Percentiles rank a stretch among this genome's conserved stretches.
phyloP scores from a whole-genome alignment of 768 basidiomycete genomes.

The Lactifluus pinguis region DNA sequence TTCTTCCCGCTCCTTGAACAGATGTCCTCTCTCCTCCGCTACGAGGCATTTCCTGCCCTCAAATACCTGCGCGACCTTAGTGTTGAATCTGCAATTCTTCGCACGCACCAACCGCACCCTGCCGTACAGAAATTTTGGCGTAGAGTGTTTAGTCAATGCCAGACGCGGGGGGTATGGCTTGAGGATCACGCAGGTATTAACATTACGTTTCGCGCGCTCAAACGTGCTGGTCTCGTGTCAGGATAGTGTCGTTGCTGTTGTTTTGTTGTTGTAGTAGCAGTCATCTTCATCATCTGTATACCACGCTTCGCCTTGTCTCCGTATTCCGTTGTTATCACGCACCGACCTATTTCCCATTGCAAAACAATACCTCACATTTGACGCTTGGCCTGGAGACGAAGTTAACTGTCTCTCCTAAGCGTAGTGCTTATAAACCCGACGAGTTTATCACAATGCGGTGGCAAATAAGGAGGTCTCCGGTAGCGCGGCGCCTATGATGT shows the following conservation, averaged over 20 bases:
- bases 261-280: not conserved
- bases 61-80: conserved; percentile 59
- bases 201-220: conserved; percentile 39
- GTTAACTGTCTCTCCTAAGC: not conserved
- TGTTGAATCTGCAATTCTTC: conserved; percentile 45
- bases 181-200: conserved; percentile 58
- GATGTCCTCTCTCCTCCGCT: conserved; percentile 46
- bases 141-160: conserved; percentile 36
- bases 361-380: not conserved
- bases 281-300: not conserved
- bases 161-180: conserved; percentile 47
- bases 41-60: conserved; percentile 53
- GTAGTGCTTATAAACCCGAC: too few relatives aligned
- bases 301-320: not conserved
- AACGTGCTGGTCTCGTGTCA: conserved; percentile 24
- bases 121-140: conserved; percentile 36
- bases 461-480: not conserved
- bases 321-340: not conserved
- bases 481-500: not conserved
- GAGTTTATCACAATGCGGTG: too few relatives aligned
- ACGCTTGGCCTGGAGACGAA: not conserved
- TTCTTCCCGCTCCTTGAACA: conserved; percentile 63
- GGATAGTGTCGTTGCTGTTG: not conserved
- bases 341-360: not conserved
- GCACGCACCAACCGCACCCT: conserved; percentile 31